Evolutionary conservation across 1,139 yeast species (phyloP).

Genomic region (Scheffersomyces segobiensis): DNA sequence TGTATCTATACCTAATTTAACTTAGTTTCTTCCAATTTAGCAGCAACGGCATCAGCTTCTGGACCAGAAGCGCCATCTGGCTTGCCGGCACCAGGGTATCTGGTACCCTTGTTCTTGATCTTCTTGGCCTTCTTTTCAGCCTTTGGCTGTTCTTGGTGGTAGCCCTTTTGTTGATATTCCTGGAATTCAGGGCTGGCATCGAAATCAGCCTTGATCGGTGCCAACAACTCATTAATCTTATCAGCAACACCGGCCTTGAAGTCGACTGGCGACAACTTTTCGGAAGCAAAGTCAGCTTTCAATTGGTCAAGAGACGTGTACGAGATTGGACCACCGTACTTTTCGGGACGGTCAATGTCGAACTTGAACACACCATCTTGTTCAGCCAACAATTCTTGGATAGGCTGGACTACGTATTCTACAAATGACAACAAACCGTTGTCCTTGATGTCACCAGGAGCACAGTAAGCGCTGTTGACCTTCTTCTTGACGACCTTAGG

Average conservation of each 20-base stretch:
- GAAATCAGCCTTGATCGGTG: slow-evolving; percentile 78
- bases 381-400: slow-evolving; percentile 67
- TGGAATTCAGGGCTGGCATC: slow-evolving; percentile 66
- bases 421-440: slow-evolving; percentile 89
- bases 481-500: slow-evolving; percentile 88
- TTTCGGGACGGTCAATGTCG: slow-evolving; percentile 86
- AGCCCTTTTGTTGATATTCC: slow-evolving; percentile 74
- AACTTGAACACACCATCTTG: slow-evolving; percentile 60
- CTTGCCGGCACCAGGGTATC: slow-evolving; percentile 68
- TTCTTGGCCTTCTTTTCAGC: slow-evolving; percentile 69
- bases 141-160: slow-evolving; percentile 71
- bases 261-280: slow-evolving; percentile 87
- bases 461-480: slow-evolving; percentile 89
- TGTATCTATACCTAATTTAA: slow-evolving; percentile 12
- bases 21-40: slow-evolving; percentile 17
- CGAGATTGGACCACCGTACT: slow-evolving; percentile 90
- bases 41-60: slow-evolving; percentile 11
- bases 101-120: slow-evolving; percentile 78
- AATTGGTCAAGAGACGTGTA: slow-evolving; percentile 70
- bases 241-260: slow-evolving; percentile 90
- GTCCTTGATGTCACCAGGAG: slow-evolving; percentile 89
- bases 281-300: slow-evolving; percentile 68
- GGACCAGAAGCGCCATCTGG: slow-evolving; percentile 12
- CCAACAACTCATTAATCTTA: slow-evolving; percentile 75
- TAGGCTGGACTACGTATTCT: slow-evolving; percentile 82